Evolutionary conservation across 2,329 filamentous ascomycete species (phyloP), one percentile per base, ranked within the genome.

Genomic region (Cytospora piceicola): DNA sequence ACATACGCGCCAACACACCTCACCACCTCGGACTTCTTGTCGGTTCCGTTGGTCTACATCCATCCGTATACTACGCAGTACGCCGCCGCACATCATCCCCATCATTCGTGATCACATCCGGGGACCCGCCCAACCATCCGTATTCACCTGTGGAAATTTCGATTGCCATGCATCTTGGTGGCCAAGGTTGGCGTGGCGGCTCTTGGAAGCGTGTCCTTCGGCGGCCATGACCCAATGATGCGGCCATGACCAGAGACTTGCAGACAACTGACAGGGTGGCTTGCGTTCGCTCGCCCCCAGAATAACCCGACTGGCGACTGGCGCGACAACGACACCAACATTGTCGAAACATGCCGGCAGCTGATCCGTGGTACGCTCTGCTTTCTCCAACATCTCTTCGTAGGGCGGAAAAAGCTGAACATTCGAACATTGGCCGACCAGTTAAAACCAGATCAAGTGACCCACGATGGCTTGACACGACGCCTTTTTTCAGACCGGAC

Each of bases 301-400:
- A 49, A 49, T 49, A 49, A 22, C n/a, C n/a, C n/a, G 46, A 49
- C 46, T 49, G 46, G 46, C n/a, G 46, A 49, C 46, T 49, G 46
- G 46, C 11, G 24, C 46, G 22, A 49, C 46, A 14, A 22, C n/a
- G 24, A 22, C 46, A 49, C n/a, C 22, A 24, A 49, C 39, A 42
- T 8, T 20, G 24, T 49, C 46, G 46, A 22, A 49, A 49, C 46
- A 49, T 49, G 46, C 46, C n/a, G 46, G 46, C 46, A 49, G 46
- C 11, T 49, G 46, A 20, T 49, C 9, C n/a, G 11, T 14, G n/a
- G 46, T 24, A 14, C 11, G 46, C n/a, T 7, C n/a, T 49, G 5
- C 1, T 22, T 22, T 49, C 42, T 24, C 42, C 42, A 49, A 12
- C n/a, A 24, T 22, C 4, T 9, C 20, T 14, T 49, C 46, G 3